Conservation (phyloP, 257 asterid genomes). For the Hygrophila difformis region DNA sequence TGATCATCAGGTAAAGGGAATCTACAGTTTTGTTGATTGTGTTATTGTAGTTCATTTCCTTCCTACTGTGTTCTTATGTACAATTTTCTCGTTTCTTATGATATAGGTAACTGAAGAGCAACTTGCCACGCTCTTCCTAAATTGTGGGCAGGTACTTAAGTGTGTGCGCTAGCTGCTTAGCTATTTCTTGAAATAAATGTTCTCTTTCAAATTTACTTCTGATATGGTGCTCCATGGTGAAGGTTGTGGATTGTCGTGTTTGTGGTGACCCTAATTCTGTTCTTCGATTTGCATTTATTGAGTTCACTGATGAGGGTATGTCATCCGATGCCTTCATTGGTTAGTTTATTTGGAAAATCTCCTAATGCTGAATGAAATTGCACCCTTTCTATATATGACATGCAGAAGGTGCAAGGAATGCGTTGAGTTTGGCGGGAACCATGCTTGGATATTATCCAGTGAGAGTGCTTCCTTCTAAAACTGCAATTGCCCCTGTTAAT, state of each 20-base stretch:
- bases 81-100: not conserved
- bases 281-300: too few relatives aligned
- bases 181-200: not conserved
- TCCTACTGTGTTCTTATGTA: too few relatives aligned
- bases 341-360: not conserved
- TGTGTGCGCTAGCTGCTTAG: not conserved
- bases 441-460: not conserved
- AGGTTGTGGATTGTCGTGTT: too few relatives aligned
- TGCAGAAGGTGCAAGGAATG: slow-evolving; percentile 7
- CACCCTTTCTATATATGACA: not conserved
- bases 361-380: not conserved
- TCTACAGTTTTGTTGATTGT: too few relatives aligned
- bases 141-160: not conserved
- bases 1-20: slow-evolving; percentile 57
- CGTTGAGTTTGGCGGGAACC: slow-evolving; percentile 3
- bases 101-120: slow-evolving; percentile 2
- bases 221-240: not conserved
- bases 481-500: slow-evolving; percentile 2
- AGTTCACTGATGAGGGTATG: slow-evolving; percentile 3
- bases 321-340: not conserved
- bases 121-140: not conserved
- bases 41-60: too few relatives aligned
- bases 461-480: not conserved
- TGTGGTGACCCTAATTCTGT: too few relatives aligned
- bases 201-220: not conserved